Conservation (phyloP, 768 basidiomycete species). For the Suillus decipiens region DNA sequence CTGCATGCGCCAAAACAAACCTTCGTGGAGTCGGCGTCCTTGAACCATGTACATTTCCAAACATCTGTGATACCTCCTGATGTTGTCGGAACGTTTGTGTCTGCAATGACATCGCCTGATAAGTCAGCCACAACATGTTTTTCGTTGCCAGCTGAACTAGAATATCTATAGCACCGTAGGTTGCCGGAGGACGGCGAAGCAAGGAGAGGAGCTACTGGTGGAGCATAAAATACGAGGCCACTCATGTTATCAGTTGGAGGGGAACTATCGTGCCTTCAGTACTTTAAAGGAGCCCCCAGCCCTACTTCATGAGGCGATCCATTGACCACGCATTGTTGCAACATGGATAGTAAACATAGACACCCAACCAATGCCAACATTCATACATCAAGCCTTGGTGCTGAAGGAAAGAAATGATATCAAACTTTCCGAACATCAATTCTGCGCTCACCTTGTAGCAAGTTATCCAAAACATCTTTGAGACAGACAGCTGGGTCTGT, state of each 20-base stretch:
- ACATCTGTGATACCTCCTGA: constrained; percentile 13
- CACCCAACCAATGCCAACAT: neutral
- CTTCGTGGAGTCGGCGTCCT: neutral
- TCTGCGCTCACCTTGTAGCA: neutral
- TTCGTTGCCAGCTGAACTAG: neutral
- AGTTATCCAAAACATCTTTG: neutral
- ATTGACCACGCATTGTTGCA: neutral
- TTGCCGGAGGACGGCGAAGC: neutral
- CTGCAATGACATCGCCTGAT: neutral
- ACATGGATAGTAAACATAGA: neutral
- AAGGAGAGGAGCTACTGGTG: constrained; percentile 4
- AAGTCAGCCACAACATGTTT: neutral
- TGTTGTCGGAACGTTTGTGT: neutral
- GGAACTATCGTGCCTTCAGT: neutral
- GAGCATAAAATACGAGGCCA: constrained; percentile 8
- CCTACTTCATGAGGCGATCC: neutral
- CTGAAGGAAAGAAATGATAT: neutral
- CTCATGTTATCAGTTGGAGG: neutral
- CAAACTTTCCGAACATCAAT: neutral
- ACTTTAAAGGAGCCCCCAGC: neutral
- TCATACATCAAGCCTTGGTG: neutral
- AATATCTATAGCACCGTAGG: neutral
- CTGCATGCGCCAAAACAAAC: neutral
- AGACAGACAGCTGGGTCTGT: too few species aligned
- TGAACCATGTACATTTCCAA: constrained; percentile 11